phyloP scores from a whole-genome alignment of 192 early-diverging fungal species.

The Coemansia sp. region DNA sequence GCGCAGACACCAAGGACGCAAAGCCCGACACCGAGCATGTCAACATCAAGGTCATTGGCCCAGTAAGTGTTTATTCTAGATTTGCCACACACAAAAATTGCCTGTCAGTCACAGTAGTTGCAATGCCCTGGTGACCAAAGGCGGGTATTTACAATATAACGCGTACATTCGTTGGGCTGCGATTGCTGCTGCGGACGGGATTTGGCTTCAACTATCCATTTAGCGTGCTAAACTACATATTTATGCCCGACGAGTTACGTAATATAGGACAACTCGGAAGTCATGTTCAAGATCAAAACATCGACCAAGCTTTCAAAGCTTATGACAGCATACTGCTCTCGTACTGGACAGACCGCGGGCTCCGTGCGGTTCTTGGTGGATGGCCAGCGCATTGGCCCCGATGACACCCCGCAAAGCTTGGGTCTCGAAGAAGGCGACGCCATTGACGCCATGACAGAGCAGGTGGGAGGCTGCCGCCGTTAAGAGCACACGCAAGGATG shows the following conservation, averaged over 20 bases:
- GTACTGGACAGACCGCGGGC: conserved; percentile 75
- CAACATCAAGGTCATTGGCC: conserved; percentile 88
- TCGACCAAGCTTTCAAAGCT: conserved; percentile 88
- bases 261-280: conserved; percentile 71
- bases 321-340: conserved; percentile 92
- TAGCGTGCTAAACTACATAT: neutral
- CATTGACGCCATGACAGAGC: conserved; percentile 94
- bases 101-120: neutral
- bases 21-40: conserved; percentile 81
- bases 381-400: conserved; percentile 79
- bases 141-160: neutral
- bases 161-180: neutral
- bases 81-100: neutral
- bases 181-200: neutral
- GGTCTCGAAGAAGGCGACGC: conserved; percentile 93
- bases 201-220: neutral
- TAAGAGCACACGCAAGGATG: neutral
- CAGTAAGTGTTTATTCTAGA: conserved; percentile 62
- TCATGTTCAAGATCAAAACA: conserved; percentile 96
- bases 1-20: conserved; percentile 55
- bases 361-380: conserved; percentile 93
- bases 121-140: neutral
- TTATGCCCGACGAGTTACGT: neutral
- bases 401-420: conserved; percentile 85
- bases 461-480: conserved; percentile 71